Evolutionary conservation across 1,284 basidiomycete species (phyloP), one percentile per base, ranked within the genome.

Genomic region (Sporisorium graminicola): DNA sequence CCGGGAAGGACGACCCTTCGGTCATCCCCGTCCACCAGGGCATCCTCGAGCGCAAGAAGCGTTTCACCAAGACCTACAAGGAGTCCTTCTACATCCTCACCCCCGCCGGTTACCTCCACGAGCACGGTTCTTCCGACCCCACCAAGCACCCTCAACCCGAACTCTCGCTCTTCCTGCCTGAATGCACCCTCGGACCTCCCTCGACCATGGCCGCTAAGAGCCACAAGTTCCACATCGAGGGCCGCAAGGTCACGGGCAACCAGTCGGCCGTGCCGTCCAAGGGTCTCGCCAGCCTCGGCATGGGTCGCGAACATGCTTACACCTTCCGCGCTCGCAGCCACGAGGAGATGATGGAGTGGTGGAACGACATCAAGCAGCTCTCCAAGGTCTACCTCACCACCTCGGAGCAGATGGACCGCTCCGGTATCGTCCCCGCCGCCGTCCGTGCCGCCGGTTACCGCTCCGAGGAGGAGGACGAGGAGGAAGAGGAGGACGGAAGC

Each of bases 331-430:
- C 93, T 49, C 89, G 95, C 74, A 92, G 91, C 77, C 91, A 94
- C 83, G 95, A 98, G 78, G 96, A 98, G 85, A 94, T 98, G 93
- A 95, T 98, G 94, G 96, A 98, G 87, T 98, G 97, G 93, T 99
- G 97, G 96, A 98, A 98, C 87, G 97, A 98, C 86, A 89, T 97
- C 61, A 89, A 95, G 81, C 97, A 98, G 94, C 89, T 99, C 65
- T 95, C 94, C 84, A 95, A 95, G 66, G 89, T 96, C 77, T 99
- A 98, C 87, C 90, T 99, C 63, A 94, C 98, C 61, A 94, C 95
- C 56, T 93, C 92, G 74, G 96, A 98, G 88, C 90, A 92, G 85
- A 93, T 98, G 88, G 94, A 98, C 88, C 89, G 96, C 59, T 91
- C 91, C 55, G 96, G 97, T 5, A 94, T 94, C 12, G 93, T 99